phyloP scores from a whole-genome alignment of 1,139 yeast species.

The Hansenula lynferdii region DNA sequence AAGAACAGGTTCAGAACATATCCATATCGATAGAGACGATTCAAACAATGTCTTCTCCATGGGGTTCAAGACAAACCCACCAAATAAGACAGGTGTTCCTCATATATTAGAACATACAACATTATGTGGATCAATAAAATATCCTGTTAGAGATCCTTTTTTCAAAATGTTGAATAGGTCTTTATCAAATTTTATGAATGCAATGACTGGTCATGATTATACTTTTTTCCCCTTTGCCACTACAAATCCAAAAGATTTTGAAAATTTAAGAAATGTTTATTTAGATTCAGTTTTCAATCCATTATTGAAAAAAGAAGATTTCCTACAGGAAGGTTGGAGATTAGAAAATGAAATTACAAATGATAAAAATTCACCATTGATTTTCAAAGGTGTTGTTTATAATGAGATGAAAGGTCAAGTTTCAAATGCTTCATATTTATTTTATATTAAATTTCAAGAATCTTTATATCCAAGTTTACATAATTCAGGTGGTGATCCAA shows the following conservation, averaged over 20 bases:
- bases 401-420: slow-evolving; percentile 99
- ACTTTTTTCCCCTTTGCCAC: slow-evolving; percentile 97
- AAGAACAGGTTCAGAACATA: slow-evolving; percentile 71
- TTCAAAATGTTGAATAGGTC: slow-evolving; percentile 92
- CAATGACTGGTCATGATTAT: slow-evolving; percentile 97
- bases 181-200: slow-evolving; percentile 94
- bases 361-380: slow-evolving; percentile 56
- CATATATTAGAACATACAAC: slow-evolving; percentile 96
- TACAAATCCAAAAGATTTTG: slow-evolving; percentile 76
- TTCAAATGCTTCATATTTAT: slow-evolving; percentile 82
- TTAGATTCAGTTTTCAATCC: slow-evolving; percentile 87
- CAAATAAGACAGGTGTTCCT: slow-evolving; percentile 91
- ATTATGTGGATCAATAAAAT: slow-evolving; percentile 84
- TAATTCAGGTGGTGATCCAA: slow-evolving; percentile 96
- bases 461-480: slow-evolving; percentile 80
- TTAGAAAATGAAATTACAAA: slow-evolving; percentile 64
- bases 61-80: slow-evolving; percentile 92
- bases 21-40: slow-evolving; percentile 82
- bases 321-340: slow-evolving; percentile 98
- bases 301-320: slow-evolving; percentile 70
- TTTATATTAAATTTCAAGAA: slow-evolving; percentile 80
- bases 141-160: slow-evolving; percentile 95
- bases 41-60: slow-evolving; percentile 83
- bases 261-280: slow-evolving; percentile 83
- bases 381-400: slow-evolving; percentile 92